Evolutionary conservation across 2,329 filamentous ascomycete species (phyloP).

Genomic region (Annulohypoxylon truncatum): DNA sequence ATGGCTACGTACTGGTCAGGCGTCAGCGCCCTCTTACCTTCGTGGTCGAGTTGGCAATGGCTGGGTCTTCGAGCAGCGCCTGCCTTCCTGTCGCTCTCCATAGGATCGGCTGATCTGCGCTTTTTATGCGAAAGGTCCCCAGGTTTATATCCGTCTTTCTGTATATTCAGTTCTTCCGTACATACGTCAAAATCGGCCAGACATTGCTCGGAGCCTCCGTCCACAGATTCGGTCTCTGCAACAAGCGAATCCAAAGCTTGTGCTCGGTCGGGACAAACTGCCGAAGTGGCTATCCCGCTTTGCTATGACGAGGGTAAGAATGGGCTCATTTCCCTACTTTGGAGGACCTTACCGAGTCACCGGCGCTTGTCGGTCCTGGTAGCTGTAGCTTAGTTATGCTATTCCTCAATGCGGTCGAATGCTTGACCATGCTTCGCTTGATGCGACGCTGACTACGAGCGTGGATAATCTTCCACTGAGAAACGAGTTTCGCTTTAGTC

Average conservation of each 20-base stretch:
- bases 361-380: slow-evolving; percentile 31
- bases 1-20: slow-evolving; percentile 48
- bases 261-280: slow-evolving; percentile 1
- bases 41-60: slow-evolving; percentile 41
- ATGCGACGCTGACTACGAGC: slow-evolving; percentile 40
- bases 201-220: slow-evolving; percentile 39
- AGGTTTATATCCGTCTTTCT: slow-evolving; percentile 36
- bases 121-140: slow-evolving; percentile 33
- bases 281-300: slow-evolving; percentile 11
- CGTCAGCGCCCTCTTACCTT: slow-evolving; percentile 39
- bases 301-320: slow-evolving; percentile 37
- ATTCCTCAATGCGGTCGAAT: slow-evolving; percentile 38
- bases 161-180: slow-evolving; percentile 38
- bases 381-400: slow-evolving; percentile 19
- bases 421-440: slow-evolving; percentile 48
- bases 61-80: slow-evolving; percentile 43
- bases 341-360: slow-evolving; percentile 29
- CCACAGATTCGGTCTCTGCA: slow-evolving; percentile 15
- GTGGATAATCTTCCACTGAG: slow-evolving; percentile 42
- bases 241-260: slow-evolving; percentile 17
- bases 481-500: slow-evolving; percentile 40
- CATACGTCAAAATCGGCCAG: slow-evolving; percentile 34
- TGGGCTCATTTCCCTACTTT: slow-evolving; percentile 8
- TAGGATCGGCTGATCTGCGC: slow-evolving; percentile 42
- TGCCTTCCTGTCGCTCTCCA: slow-evolving; percentile 45